phyloP scores from a whole-genome alignment of 805 yeast genomes.

The Candida bentonensis region DNA sequence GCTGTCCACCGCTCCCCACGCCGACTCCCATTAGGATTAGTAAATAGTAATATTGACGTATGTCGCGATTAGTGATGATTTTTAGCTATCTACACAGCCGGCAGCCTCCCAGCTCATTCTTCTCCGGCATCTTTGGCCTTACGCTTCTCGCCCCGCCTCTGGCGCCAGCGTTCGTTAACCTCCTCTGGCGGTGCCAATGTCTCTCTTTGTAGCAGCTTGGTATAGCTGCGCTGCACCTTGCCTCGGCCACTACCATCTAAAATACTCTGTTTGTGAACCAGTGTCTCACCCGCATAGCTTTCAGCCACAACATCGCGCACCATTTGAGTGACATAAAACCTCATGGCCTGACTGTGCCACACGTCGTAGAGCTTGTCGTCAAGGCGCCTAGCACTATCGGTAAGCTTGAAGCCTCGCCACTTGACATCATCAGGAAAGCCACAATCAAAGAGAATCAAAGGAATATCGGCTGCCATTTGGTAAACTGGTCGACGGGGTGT shows the following conservation, averaged over 20 bases:
- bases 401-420: constrained; percentile 34
- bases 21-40: constrained; percentile 3
- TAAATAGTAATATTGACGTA: no score
- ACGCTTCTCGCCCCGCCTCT: constrained; percentile 14
- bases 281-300: constrained; percentile 2
- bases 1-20: constrained; percentile 19
- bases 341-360: constrained; percentile 44
- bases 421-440: constrained; percentile 48
- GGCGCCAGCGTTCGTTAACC: constrained; percentile 49
- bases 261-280: constrained; percentile 23
- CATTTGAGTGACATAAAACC: constrained; percentile 36
- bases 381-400: constrained; percentile 8
- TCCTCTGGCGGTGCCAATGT: constrained; percentile 51
- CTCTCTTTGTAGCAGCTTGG: constrained; percentile 42
- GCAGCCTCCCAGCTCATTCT: not conserved
- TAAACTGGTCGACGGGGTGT: constrained; percentile 62
- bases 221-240: constrained; percentile 32
- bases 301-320: constrained; percentile 28
- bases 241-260: constrained; percentile 73
- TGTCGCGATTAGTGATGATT: not conserved
- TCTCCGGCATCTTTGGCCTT: no score
- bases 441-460: constrained; percentile 78
- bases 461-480: constrained; percentile 82
- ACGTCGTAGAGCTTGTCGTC: constrained; percentile 23
- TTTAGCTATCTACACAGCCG: no score